These are phyloP conservation scores for Phaeolepiota aurea DNA, from an alignment of 768 basidiomycete genomes.

Conservation along the genomic window DNA sequence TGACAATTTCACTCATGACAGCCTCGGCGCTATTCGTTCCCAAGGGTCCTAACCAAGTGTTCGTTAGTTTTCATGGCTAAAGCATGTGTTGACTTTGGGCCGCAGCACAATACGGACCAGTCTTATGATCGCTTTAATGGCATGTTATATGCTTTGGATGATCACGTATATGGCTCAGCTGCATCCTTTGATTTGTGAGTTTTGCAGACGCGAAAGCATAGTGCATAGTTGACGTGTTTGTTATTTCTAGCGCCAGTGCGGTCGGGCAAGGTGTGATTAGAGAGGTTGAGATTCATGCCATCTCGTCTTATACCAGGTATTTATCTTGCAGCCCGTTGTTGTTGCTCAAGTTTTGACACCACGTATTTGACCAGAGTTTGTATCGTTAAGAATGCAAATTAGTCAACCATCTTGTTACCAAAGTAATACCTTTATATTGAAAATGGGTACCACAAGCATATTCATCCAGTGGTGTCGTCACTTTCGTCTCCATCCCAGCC, in stretches of 20 bases:
- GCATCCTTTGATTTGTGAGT: slow-evolving; percentile 80
- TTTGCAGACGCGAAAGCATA: background rate
- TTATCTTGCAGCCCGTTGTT: no score
- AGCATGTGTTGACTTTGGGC: background rate
- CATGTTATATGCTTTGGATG: slow-evolving; percentile 95
- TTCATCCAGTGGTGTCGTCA: slow-evolving; percentile 24
- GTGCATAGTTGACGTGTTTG: background rate
- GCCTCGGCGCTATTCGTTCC: slow-evolving; percentile 62
- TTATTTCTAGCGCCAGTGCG: slow-evolving; percentile 2
- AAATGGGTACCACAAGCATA: no score
- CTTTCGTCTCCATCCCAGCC: slow-evolving; percentile 42
- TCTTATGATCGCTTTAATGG: slow-evolving; percentile 67
- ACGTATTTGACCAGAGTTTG: no score
- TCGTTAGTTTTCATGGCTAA: slow-evolving; percentile 21
- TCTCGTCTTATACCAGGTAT: slow-evolving; percentile 30
- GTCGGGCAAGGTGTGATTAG: slow-evolving; percentile 12
- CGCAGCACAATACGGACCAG: slow-evolving; percentile 76
- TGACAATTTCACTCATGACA: slow-evolving; percentile 58
- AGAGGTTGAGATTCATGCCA: no score
- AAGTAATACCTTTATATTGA: no score
- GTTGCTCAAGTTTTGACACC: no score
- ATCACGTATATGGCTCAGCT: slow-evolving; percentile 95
- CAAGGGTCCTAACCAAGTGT: slow-evolving; percentile 91
- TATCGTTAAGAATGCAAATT: no score
- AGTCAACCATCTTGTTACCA: no score